These are phyloP conservation scores for Fusarium miscanthi DNA, from an alignment of 2,329 filamentous ascomycete genomes.

Conservation along the genomic window DNA sequence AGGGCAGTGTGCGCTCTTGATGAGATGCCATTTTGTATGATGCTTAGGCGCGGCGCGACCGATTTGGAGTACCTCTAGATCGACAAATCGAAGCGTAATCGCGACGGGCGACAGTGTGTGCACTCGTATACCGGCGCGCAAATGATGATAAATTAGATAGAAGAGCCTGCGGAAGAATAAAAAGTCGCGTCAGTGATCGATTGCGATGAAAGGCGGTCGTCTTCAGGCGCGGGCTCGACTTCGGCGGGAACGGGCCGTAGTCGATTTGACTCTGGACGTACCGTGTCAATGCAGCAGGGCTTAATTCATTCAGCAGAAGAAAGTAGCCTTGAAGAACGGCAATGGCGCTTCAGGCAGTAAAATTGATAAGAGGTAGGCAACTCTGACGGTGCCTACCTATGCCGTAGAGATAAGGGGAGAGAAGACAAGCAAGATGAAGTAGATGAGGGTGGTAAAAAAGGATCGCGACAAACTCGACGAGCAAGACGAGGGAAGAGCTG, in stretches of 20 bases:
- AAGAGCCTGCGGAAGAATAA: slow-evolving; percentile 15
- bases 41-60: slow-evolving; percentile 44
- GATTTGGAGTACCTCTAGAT: slow-evolving; percentile 17
- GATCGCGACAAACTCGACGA: slow-evolving; percentile 43
- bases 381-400: slow-evolving; percentile 27
- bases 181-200: slow-evolving; percentile 35
- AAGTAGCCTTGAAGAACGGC: slow-evolving; percentile 13
- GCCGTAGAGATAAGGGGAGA: slow-evolving; percentile 30
- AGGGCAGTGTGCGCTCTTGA: slow-evolving; percentile 63
- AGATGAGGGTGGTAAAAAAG: slow-evolving; percentile 40
- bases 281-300: slow-evolving; percentile 41
- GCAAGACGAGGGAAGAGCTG: slow-evolving; percentile 40
- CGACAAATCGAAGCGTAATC: slow-evolving; percentile 35
- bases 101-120: slow-evolving; percentile 6
- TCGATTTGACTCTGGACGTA: slow-evolving; percentile 35
- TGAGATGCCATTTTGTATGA: slow-evolving; percentile 55
- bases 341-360: slow-evolving; percentile 29
- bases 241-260: slow-evolving; percentile 27
- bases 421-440: slow-evolving; percentile 32
- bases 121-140: slow-evolving; percentile 25
- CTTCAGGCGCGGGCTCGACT: slow-evolving; percentile 26
- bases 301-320: slow-evolving; percentile 38
- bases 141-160: slow-evolving; percentile 12
- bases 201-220: slow-evolving; percentile 10
- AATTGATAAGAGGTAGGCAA: slow-evolving; percentile 16